Conservation (phyloP, 2,329 filamentous ascomycete genomes). For the Epichloe sibirici region DNA sequence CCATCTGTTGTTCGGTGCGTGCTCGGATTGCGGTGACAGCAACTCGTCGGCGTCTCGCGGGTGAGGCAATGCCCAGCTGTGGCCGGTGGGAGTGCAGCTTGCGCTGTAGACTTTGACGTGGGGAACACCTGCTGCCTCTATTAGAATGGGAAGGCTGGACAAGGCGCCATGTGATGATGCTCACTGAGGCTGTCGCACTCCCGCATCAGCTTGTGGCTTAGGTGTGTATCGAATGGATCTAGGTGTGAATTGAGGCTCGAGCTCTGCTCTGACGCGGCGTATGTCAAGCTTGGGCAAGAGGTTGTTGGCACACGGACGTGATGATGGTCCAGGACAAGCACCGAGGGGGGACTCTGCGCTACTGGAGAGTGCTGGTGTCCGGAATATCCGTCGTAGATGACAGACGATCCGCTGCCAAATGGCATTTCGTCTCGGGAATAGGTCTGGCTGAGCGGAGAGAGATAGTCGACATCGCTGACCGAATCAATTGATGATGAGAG, state of each 20-base stretch:
- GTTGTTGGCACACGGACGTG: slow-evolving; percentile 43
- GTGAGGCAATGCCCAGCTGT: slow-evolving; percentile 32
- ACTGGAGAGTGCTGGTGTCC: slow-evolving; percentile 37
- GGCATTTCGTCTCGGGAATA: slow-evolving; percentile 46
- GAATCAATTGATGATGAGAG: slow-evolving; percentile 45
- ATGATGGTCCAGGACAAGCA: slow-evolving; percentile 37
- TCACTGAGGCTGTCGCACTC: slow-evolving; percentile 46
- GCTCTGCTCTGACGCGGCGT: slow-evolving; percentile 47
- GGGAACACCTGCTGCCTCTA: slow-evolving; percentile 32
- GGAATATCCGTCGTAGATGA: slow-evolving; percentile 46
- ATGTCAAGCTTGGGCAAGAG: slow-evolving; percentile 49
- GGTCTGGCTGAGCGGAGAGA: slow-evolving; percentile 46
- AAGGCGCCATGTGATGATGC: slow-evolving; percentile 24
- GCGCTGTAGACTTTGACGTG: slow-evolving; percentile 41
- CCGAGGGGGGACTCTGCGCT: slow-evolving; percentile 42
- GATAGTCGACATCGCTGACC: slow-evolving; percentile 49
- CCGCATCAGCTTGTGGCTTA: slow-evolving; percentile 39
- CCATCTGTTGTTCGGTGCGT: slow-evolving; percentile 36
- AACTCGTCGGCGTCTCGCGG: slow-evolving; percentile 31
- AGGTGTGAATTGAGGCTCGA: slow-evolving; percentile 49
- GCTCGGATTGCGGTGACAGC: slow-evolving; percentile 30
- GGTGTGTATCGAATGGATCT: slow-evolving; percentile 43
- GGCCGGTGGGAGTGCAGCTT: slow-evolving; percentile 34
- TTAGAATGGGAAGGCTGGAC: slow-evolving; percentile 25
- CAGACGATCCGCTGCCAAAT: slow-evolving; percentile 41